These are phyloP conservation scores for Curvularia eragrostidis DNA, from an alignment of 2,329 filamentous ascomycete species.

Conservation along the genomic window DNA sequence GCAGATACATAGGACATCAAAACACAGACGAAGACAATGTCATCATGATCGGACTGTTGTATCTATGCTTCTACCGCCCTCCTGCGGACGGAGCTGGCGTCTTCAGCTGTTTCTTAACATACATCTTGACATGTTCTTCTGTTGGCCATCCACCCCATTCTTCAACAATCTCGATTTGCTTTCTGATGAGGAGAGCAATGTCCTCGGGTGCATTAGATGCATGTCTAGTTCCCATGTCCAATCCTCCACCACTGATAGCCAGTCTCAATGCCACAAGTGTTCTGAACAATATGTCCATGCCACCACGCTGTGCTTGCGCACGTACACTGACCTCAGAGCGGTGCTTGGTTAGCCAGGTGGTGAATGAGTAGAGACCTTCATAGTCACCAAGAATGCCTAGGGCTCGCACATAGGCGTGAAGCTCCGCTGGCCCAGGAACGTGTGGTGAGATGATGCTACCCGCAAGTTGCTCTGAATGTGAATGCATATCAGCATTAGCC, in stretches of 20 bases:
- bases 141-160: slow-evolving; percentile 55
- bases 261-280: slow-evolving; percentile 51
- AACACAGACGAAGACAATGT: background rate
- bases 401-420: slow-evolving; percentile 68
- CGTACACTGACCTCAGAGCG: slow-evolving; percentile 38
- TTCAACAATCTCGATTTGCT: slow-evolving; percentile 46
- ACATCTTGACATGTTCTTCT: slow-evolving; percentile 51
- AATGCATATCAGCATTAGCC: slow-evolving; percentile 23
- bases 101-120: slow-evolving; percentile 27
- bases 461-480: background rate
- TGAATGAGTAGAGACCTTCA: slow-evolving; percentile 62
- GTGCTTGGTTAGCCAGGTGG: slow-evolving; percentile 62
- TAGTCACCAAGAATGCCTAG: slow-evolving; percentile 68
- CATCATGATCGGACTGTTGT: background rate
- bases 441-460: slow-evolving; percentile 45
- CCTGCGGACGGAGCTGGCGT: slow-evolving; percentile 21
- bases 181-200: slow-evolving; percentile 40
- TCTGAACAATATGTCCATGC: slow-evolving; percentile 38
- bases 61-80: slow-evolving; percentile 14
- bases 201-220: slow-evolving; percentile 36
- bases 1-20: background rate
- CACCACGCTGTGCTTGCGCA: slow-evolving; percentile 33
- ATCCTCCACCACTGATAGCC: slow-evolving; percentile 47
- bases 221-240: slow-evolving; percentile 3
- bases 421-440: slow-evolving; percentile 55